Base-by-base conservation (phyloP, 495 filamentous ascomycete genomes). In the Aspergillus biplanus region DNA sequence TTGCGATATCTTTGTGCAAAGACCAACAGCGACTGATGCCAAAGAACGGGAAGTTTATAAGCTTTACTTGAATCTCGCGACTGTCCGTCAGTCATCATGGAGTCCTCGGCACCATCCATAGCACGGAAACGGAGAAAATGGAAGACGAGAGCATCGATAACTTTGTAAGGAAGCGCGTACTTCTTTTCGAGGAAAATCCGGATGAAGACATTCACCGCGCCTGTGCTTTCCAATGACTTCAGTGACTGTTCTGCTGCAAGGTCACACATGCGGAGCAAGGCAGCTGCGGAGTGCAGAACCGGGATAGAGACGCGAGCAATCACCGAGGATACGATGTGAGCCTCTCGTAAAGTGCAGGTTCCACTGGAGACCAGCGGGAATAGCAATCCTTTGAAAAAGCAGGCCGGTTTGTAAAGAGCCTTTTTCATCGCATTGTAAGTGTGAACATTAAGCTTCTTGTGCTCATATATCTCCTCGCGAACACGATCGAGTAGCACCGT, bases 1-100 rank as follows among this genome's bases (percentile, higher is more conserved):
- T 97, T 96, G 65, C 90, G 86, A 71, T 99, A 99, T 59, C 94
- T 82, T 79, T 97, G 90, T 37, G 94, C 93, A 76, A 99, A 98
- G 1, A 91, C 90, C 59, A 98, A 73, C 39, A 99, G 79, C 68
- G 86, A 86, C 76, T 96, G 91, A 77, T 97, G 93, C 91, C 93
- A 97, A 47, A 97, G 83, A 5, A 97, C 90, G 0, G 93, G 92
- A 44, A 96, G 74, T 72, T 85, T 88, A 48, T 81, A 80, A 7
- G 79, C 80, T 63, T 83, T 85, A 13, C 80, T 76, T 31, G 76
- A 71, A 16, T 71, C 69, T 1, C 71, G 71, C 4, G 73, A 75
- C 2, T 58, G 55, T 34, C 67, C 83, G 32, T 78, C 78, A 53
- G 66, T 79, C 35, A 78, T 79, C 69, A 78, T 77, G 16, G 80